Base-by-base conservation (phyloP, 139 green algal species). In the Zygnema circumcarinatum region DNA sequence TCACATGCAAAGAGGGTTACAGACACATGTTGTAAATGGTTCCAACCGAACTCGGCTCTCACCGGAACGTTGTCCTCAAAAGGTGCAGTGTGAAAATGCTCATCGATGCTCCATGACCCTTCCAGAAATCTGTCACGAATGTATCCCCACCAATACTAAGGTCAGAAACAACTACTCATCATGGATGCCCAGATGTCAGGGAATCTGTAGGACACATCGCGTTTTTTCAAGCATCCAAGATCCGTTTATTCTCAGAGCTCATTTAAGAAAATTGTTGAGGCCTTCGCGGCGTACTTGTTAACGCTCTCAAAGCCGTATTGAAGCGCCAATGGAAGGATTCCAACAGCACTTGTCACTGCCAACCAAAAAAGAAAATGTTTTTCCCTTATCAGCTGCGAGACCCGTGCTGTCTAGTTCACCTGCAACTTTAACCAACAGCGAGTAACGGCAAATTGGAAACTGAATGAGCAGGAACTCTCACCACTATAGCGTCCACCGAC, bases 291-390 rank as follows among this genome's bases (percentile, higher is more conserved):
- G 83, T 41, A 90, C 85, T 87, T 87, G 7, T 93, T 54, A 56
- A 95, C 94, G 36, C 96, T 92, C 69, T 96, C 94, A 87, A 98
- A 99, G 83, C 96, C 96, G 81, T 99, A 99, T 91, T 99, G 96
- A 79, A 99, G 93, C 41, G 93, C 79, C 35, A 99, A 94, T 0
- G 97, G 97, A 79, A 99, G 90, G 74, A 98, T 93, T 86, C 97
- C 97, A 2, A 99, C 97, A 16, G 97, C 97, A 22, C 93, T 97
- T 90, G 94, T 98, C 67, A 99, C 97, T 29, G 92, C 75, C 31
- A 84, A 75, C 47, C 47, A 62, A 62, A n/a, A n/a, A n/a, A n/a
- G n/a, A n/a, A n/a, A n/a, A n/a, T n/a, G n/a, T n/a, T n/a, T n/a
- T n/a, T n/a, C n/a, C n/a, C n/a, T n/a, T n/a, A n/a, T n/a, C n/a